phyloP scores from a whole-genome alignment of 1,139 yeast species.

The Geotrichum aggregatum region DNA sequence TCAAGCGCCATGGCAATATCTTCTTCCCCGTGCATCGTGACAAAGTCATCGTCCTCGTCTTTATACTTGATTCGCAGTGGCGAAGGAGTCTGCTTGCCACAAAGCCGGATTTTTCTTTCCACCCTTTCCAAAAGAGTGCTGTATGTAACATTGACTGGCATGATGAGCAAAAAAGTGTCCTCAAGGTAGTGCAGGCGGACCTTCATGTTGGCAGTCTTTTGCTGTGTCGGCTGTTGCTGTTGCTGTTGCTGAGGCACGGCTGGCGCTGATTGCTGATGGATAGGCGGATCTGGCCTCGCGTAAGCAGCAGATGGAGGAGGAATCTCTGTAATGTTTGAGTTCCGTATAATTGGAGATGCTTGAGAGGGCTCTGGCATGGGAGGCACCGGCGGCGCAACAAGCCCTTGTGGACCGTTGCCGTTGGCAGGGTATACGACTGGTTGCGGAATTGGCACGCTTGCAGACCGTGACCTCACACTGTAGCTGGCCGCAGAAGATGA shows the following conservation, averaged over 20 bases:
- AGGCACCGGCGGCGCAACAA: slow-evolving; percentile 9
- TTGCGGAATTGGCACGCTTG: slow-evolving; percentile 18
- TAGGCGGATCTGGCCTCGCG: neutral
- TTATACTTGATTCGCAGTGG: slow-evolving; percentile 65
- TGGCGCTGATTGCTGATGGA: neutral
- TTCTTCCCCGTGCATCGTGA: slow-evolving; percentile 79
- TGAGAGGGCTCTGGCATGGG: slow-evolving; percentile 6
- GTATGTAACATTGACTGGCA: slow-evolving; percentile 48
- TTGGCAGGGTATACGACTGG: neutral
- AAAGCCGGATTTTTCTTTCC: slow-evolving; percentile 45
- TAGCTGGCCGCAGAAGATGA: slow-evolving; percentile 1
- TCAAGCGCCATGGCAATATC: slow-evolving; percentile 50
- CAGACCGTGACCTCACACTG: slow-evolving; percentile 16
- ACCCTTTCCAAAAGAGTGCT: slow-evolving; percentile 46
- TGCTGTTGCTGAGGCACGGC: neutral
- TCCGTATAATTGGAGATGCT: slow-evolving; percentile 7
- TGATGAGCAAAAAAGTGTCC: slow-evolving; percentile 45
- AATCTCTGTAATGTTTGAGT: slow-evolving; percentile 17
- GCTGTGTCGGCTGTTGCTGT: neutral
- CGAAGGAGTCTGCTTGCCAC: slow-evolving; percentile 40
- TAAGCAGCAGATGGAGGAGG: slow-evolving; percentile 16
- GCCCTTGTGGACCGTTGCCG: neutral
- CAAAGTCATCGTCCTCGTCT: slow-evolving; percentile 95
- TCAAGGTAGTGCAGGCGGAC: slow-evolving; percentile 49
- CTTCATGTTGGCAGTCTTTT: slow-evolving; percentile 37